Evolutionary conservation across 257 asterid genomes (phyloP), one percentile per base, ranked within the genome.

Genomic region (Nemophila menziesii): DNA sequence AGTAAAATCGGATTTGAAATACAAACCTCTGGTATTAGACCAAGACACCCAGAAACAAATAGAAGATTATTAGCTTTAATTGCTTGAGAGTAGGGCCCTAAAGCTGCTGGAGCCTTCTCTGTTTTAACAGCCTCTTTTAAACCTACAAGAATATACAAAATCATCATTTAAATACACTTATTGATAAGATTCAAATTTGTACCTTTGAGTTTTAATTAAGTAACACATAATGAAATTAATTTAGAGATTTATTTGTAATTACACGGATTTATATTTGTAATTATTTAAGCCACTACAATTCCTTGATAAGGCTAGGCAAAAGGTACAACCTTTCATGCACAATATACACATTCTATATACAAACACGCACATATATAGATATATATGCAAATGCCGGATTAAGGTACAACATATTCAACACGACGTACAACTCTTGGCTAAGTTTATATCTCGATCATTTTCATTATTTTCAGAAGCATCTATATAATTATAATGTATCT

Each of bases 1-100:
- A 11, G 15, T 20, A 20, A 46, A 11, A 17, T 48, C 22, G 17
- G 14, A 11, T 39, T 44, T 39, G 44, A 40, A 22, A 48, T 17
- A 56, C 83, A 29, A 48, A 85, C 96, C 98, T 90, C 94, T 2
- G 98, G 98, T 33, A 68, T 47, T 39, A 68, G 66, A 39, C 75
- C 75, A 49, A 68, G 55, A 55, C 64, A 73, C 11, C 98, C 98
- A 40, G 98, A 81, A 54, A 85, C 61, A 23, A 81, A 90, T 47
- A 90, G 70, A 73, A 79, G 68, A 43, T 81, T 79, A 47, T 85
- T 84, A 1, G 93, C 73, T 55, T 85, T 85, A 33, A 85, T 78
- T 59, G 98, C 96, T 71, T 89, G 98, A 43, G 87, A 78, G 59
- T 89, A 89, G 4, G 98, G 96, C 22, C 98, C 98, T 72, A 89